These are phyloP conservation scores for Camellia granthamiana DNA, from an alignment of 148 eudicot species.

Conservation along the genomic window DNA sequence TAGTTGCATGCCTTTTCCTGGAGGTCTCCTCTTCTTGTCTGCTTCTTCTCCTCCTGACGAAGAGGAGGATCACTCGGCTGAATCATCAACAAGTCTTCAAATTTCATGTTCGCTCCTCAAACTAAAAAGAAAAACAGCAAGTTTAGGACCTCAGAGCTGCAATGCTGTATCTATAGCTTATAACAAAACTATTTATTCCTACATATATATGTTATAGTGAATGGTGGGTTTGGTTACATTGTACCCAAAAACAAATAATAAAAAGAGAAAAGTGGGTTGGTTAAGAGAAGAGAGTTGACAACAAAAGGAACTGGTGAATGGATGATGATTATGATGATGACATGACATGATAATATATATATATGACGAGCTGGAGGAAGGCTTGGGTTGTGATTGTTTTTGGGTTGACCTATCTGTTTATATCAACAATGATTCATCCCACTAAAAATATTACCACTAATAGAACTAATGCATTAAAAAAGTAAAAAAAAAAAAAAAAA, in stretches of 20 bases:
- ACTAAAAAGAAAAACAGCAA: not conserved
- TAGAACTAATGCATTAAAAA: too few species aligned
- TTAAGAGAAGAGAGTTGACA: constrained; percentile 10
- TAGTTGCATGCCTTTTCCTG: constrained; percentile 51
- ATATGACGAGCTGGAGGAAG: too few species aligned
- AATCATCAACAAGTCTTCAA: constrained; percentile 69
- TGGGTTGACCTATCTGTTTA: not conserved
- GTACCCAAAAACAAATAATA: too few species aligned
- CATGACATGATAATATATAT: too few species aligned
- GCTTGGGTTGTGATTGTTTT: not conserved
- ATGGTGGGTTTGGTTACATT: too few species aligned
- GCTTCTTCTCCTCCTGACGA: constrained; percentile 23
- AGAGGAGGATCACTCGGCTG: constrained; percentile 36
- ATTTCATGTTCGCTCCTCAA: constrained; percentile 49
- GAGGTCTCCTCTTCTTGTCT: constrained; percentile 38
- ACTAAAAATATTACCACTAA: too few species aligned
- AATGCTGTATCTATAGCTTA: constrained; percentile 5
- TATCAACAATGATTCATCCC: too few species aligned
- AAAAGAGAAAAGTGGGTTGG: not conserved
- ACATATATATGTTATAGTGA: too few species aligned
- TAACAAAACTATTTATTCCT: too few species aligned
- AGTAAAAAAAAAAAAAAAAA: too few species aligned
- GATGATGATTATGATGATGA: not conserved
- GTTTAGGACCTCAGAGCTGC: not conserved
- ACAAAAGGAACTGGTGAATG: constrained; percentile 8